Conservation (phyloP, 257 asterid species). For the Linderniella brevidens region DNA sequence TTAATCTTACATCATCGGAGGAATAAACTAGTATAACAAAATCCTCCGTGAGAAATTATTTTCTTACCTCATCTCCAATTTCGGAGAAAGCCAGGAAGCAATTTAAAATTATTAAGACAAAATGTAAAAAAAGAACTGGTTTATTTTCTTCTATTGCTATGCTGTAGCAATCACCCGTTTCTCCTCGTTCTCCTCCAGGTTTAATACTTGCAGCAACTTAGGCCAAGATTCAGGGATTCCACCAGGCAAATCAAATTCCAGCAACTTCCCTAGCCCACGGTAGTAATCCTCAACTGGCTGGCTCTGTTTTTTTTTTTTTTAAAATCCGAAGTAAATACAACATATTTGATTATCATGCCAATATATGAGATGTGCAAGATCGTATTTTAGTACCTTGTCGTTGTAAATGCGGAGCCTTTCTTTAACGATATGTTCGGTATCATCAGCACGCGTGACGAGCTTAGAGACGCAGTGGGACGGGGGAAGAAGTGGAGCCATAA, state of each 20-base stretch:
- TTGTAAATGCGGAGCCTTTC: slow-evolving; percentile 44
- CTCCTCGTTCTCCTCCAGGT: slow-evolving; percentile 30
- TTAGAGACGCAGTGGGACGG: slow-evolving; percentile 53
- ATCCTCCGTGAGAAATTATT: too few species aligned
- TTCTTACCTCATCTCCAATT: too few species aligned
- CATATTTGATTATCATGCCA: not conserved
- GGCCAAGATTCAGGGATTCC: slow-evolving; percentile 68
- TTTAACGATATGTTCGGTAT: slow-evolving; percentile 49
- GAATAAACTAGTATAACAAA: too few species aligned
- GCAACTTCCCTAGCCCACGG: slow-evolving; percentile 32
- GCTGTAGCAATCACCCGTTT: slow-evolving; percentile 4
- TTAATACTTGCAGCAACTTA: slow-evolving; percentile 44
- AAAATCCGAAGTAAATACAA: not conserved
- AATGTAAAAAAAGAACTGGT: too few species aligned
- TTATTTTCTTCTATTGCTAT: too few species aligned
- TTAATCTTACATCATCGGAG: too few species aligned
- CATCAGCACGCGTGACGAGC: slow-evolving; percentile 48
- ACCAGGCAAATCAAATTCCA: slow-evolving; percentile 61
- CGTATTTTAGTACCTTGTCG: slow-evolving; percentile 22
- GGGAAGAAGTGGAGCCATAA: slow-evolving; percentile 69
- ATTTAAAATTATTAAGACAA: too few species aligned
- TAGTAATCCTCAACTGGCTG: slow-evolving; percentile 49
- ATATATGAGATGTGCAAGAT: not conserved
- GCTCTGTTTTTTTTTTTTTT: slow-evolving; percentile 22
- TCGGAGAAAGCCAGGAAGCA: too few species aligned